phyloP scores from a whole-genome alignment of 2,329 filamentous ascomycete species.

The Sodiomyces alkalinus region DNA sequence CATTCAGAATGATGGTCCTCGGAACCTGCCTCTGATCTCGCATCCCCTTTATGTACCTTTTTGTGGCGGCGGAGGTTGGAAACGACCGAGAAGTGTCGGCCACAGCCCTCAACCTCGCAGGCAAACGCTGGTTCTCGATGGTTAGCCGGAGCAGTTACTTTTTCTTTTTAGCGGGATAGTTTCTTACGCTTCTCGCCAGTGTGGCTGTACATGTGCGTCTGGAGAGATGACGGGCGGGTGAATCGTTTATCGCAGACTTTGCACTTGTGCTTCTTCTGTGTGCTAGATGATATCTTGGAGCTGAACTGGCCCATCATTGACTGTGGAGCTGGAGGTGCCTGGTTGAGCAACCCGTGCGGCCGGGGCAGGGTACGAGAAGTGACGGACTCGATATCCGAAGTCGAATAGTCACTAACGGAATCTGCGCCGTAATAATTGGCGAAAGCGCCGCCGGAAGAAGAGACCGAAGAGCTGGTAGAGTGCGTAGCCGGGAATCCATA shows the following conservation, averaged over 20 bases:
- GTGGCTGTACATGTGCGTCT: constrained; percentile 98
- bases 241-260: constrained; percentile 98
- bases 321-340: constrained; percentile 67
- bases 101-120: constrained; percentile 88
- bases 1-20: constrained; percentile 48
- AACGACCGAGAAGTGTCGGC: constrained; percentile 91
- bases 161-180: background rate
- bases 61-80: constrained; percentile 89
- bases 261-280: constrained; percentile 99
- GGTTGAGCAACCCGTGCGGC: constrained; percentile 47
- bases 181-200: constrained; percentile 94
- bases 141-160: constrained; percentile 1
- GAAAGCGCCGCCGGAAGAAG: constrained; percentile 70
- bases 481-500: constrained; percentile 83
- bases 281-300: constrained; percentile 88
- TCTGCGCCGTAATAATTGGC: constrained; percentile 76
- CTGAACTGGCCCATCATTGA: constrained; percentile 99
- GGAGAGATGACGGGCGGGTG: constrained; percentile 81
- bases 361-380: constrained; percentile 72
- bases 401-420: constrained; percentile 88
- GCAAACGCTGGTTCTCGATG: constrained; percentile 78
- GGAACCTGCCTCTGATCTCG: constrained; percentile 45
- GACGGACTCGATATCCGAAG: constrained; percentile 73
- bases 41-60: constrained; percentile 83
- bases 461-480: constrained; percentile 81